phyloP scores from a whole-genome alignment of 2,329 filamentous ascomycete genomes.

The Lachnum nothofagi region DNA sequence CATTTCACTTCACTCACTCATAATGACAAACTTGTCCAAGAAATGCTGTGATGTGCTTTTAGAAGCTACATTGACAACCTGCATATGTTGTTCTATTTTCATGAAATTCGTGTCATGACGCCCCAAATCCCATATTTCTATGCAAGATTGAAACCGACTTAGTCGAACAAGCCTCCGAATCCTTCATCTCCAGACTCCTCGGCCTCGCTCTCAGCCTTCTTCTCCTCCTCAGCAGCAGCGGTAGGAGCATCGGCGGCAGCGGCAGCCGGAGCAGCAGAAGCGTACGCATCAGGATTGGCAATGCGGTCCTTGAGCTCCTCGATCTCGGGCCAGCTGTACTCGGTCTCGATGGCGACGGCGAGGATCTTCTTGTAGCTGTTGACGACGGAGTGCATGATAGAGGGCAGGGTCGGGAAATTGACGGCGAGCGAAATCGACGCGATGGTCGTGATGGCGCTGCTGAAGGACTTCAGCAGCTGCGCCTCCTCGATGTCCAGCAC shows the following conservation, averaged over 20 bases:
- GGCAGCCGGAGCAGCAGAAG: constrained; percentile 69
- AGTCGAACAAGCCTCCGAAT: constrained; percentile 78
- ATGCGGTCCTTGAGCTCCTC: constrained; percentile 99
- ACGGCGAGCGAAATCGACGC: constrained; percentile 84
- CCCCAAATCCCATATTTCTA: constrained; percentile 19
- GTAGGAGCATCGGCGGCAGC: constrained; percentile 49
- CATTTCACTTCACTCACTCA: constrained; percentile 13
- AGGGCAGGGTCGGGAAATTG: constrained; percentile 94
- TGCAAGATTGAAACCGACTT: constrained; percentile 33
- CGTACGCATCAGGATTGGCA: constrained; percentile 96
- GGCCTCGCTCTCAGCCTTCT: constrained; percentile 62
- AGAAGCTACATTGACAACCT: constrained; percentile 26
- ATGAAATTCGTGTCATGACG: constrained; percentile 20
- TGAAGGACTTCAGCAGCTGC: constrained; percentile 82
- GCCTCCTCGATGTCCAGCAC: constrained; percentile 94
- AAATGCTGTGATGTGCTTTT: constrained; percentile 12
- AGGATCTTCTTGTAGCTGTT: constrained; percentile 98
- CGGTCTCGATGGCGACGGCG: constrained; percentile 82
- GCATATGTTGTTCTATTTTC: constrained; percentile 19
- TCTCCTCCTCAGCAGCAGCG: constrained; percentile 50
- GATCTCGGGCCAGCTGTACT: constrained; percentile 92
- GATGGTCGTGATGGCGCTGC: constrained; percentile 77
- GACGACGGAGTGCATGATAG: constrained; percentile 91
- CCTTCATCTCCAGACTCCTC: constrained; percentile 57
- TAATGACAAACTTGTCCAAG: neutral